Percentiles rank a stretch among this genome's conserved stretches.
Conservation (phyloP, 768 basidiomycete genomes). For the Leccinum longicurvipes region DNA sequence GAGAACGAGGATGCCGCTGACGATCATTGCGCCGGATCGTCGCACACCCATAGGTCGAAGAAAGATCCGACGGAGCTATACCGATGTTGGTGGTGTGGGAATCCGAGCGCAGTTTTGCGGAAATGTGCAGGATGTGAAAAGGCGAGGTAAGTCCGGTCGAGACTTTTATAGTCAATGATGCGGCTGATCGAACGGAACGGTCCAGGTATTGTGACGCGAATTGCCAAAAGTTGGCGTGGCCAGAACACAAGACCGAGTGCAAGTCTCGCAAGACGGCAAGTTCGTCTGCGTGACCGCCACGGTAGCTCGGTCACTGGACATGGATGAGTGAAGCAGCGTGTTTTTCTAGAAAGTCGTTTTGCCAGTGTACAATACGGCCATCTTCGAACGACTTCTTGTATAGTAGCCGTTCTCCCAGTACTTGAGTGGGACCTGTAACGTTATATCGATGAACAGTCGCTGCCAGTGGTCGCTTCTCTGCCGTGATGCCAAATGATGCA, state of each 20-base stretch:
- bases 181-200: neutral
- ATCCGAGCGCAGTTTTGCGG: slow-evolving; percentile 54
- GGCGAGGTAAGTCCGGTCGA: slow-evolving; percentile 37
- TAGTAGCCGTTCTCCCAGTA: no score
- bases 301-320: no score
- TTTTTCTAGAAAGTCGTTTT: no score
- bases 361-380: no score
- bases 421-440: no score
- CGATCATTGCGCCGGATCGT: neutral
- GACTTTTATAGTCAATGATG: no score
- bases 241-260: slow-evolving; percentile 13
- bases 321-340: no score
- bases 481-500: no score
- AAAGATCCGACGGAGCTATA: slow-evolving; percentile 45
- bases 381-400: no score
- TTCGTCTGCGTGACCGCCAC: neutral
- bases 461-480: no score
- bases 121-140: slow-evolving; percentile 48
- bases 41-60: neutral
- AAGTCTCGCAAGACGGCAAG: neutral
- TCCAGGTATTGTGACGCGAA: slow-evolving; percentile 14
- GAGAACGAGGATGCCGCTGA: slow-evolving; percentile 21
- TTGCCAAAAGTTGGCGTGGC: slow-evolving; percentile 14
- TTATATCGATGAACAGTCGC: no score
- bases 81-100: slow-evolving; percentile 60